phyloP scores from a whole-genome alignment of 371 early-diverging fungal species.

The Chytridiales sp. region DNA sequence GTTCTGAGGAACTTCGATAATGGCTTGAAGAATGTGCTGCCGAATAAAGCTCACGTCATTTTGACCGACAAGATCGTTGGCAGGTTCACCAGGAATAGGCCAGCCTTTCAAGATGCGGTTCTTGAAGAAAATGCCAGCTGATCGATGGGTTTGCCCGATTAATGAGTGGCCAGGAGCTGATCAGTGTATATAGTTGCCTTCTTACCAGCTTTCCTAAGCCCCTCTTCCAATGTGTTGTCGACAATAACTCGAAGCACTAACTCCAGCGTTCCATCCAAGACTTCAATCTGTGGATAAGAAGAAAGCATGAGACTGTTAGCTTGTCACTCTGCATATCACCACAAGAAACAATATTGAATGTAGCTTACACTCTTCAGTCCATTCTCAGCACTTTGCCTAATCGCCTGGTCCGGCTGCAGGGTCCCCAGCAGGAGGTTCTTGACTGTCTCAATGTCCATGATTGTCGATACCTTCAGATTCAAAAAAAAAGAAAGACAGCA shows the following conservation, averaged over 20 bases:
- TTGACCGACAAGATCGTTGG: conserved; percentile 50
- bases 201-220: no score
- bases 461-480: no score
- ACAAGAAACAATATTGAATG: no score
- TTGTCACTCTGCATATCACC: no score
- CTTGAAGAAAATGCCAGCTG: conserved; percentile 94
- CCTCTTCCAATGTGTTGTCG: no score
- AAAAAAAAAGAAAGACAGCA: no score
- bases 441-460: no score
- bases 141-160: no score
- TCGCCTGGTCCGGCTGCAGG: background rate
- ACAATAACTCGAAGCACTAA: no score
- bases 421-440: no score
- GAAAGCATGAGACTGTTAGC: background rate
- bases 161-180: no score
- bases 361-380: background rate
- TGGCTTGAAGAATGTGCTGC: conserved; percentile 69
- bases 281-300: background rate
- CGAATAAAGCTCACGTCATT: conserved; percentile 70
- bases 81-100: conserved; percentile 52
- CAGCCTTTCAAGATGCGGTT: conserved; percentile 77
- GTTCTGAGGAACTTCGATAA: conserved; percentile 62
- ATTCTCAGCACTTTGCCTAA: background rate
- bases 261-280: conserved; percentile 9
- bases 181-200: no score